Evolutionary conservation across 345 rosid species (phyloP).

Genomic region (Trapa incisa): DNA sequence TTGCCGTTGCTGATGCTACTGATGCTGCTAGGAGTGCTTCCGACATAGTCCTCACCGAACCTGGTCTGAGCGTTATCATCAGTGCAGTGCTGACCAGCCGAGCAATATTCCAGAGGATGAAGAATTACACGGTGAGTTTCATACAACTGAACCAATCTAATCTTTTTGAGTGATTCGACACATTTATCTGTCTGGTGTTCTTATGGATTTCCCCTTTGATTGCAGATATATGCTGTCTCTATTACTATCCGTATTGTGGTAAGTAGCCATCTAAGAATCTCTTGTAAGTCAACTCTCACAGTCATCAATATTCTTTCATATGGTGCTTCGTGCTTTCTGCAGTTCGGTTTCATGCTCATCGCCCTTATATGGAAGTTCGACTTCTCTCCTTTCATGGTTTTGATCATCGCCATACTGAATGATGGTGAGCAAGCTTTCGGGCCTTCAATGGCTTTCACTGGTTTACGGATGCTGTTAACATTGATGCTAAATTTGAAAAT

Average conservation of each 20-base stretch:
- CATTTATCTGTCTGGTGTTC: neutral
- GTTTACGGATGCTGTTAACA: slow-evolving; percentile 1
- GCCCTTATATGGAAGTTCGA: slow-evolving; percentile 80
- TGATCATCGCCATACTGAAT: slow-evolving; percentile 84
- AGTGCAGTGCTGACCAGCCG: slow-evolving; percentile 82
- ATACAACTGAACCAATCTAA: neutral
- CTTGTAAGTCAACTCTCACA: neutral
- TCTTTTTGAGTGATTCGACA: neutral
- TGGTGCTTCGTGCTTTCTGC: slow-evolving; percentile 10
- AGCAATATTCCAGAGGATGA: slow-evolving; percentile 91
- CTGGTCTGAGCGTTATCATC: slow-evolving; percentile 85
- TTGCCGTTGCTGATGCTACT: slow-evolving; percentile 87
- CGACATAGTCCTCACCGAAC: slow-evolving; percentile 66
- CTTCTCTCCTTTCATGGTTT: slow-evolving; percentile 92
- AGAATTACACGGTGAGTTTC: slow-evolving; percentile 65
- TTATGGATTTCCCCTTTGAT: neutral
- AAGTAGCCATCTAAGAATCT: slow-evolving; percentile 13
- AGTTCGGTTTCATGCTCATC: slow-evolving; percentile 83
- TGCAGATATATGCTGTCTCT: slow-evolving; percentile 85
- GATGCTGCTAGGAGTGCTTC: slow-evolving; percentile 87
- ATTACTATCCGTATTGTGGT: slow-evolving; percentile 93
- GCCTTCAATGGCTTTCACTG: no score
- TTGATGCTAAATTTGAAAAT: neutral
- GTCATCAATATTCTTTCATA: neutral
- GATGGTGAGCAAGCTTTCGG: slow-evolving; percentile 42